Conservation (phyloP, 2,329 filamentous ascomycete genomes). For the Fusarium sterilihyphosum region DNA sequence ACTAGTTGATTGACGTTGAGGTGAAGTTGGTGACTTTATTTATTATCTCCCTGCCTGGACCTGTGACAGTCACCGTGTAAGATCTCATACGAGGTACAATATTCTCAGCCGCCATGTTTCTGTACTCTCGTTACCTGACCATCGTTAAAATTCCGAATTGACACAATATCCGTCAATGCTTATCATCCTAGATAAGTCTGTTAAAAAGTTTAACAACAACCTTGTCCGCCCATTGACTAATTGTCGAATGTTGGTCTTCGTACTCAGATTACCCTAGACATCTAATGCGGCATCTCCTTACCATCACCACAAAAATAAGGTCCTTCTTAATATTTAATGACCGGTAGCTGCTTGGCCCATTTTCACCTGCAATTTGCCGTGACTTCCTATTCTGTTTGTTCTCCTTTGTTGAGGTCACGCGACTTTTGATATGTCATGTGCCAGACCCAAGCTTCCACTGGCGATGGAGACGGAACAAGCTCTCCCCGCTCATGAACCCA, state of each 20-base stretch:
- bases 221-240: not conserved
- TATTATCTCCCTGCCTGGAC: too few species aligned
- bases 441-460: constrained; percentile 22
- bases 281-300: not conserved
- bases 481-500: constrained; percentile 35
- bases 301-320: not conserved
- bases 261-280: constrained; percentile 14
- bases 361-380: constrained; percentile 11
- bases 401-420: constrained; percentile 27
- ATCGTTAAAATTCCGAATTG: not conserved
- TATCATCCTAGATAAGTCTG: not conserved
- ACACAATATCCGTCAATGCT: not conserved
- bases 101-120: not conserved
- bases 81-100: not conserved
- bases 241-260: not conserved
- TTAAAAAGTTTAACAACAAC: not conserved
- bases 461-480: constrained; percentile 20
- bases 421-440: constrained; percentile 35
- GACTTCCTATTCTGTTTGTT: not conserved
- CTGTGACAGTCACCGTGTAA: not conserved
- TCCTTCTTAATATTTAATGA: not conserved
- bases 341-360: not conserved
- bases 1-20: not conserved
- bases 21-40: not conserved
- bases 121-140: not conserved